phyloP scores from a whole-genome alignment of 1,284 basidiomycete species.

The Erythrobasidium hasegawianum region DNA sequence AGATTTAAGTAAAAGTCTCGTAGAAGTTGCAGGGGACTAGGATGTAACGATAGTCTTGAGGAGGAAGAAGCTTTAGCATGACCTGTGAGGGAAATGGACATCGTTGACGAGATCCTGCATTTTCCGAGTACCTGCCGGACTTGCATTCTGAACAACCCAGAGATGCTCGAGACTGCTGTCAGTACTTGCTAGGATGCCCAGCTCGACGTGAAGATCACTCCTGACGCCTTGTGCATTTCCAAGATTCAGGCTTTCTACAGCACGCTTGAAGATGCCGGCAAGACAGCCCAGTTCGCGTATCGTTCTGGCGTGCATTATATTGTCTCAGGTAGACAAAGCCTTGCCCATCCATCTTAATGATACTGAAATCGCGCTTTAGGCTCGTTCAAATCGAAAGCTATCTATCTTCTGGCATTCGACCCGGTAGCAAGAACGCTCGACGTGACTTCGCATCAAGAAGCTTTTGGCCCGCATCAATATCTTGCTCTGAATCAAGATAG shows the following conservation, averaged over 20 bases:
- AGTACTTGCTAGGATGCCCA: not conserved
- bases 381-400: slow-evolving; percentile 25
- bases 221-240: not conserved
- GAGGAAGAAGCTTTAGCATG: too few species aligned
- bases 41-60: too few species aligned
- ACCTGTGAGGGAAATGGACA: too few species aligned
- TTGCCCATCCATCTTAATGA: not conserved
- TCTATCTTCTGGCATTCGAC: slow-evolving; percentile 45
- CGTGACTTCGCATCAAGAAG: slow-evolving; percentile 38
- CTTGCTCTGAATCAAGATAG: slow-evolving; percentile 42
- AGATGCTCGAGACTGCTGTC: not conserved
- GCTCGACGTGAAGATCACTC: not conserved
- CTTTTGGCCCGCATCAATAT: slow-evolving; percentile 47
- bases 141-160: not conserved
- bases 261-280: slow-evolving; percentile 4
- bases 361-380: slow-evolving; percentile 2
- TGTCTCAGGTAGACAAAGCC: not conserved
- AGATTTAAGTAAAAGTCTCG: slow-evolving; percentile 17
- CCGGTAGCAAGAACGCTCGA: slow-evolving; percentile 41
- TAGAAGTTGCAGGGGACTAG: too few species aligned
- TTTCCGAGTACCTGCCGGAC: too few species aligned
- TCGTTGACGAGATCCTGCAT: too few species aligned
- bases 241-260: slow-evolving; percentile 2
- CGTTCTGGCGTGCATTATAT: slow-evolving; percentile 5
- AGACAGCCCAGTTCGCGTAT: slow-evolving; percentile 1